Base-by-base conservation (phyloP, 2,329 filamentous ascomycete genomes). In the Ophiostoma pallidulum region DNA sequence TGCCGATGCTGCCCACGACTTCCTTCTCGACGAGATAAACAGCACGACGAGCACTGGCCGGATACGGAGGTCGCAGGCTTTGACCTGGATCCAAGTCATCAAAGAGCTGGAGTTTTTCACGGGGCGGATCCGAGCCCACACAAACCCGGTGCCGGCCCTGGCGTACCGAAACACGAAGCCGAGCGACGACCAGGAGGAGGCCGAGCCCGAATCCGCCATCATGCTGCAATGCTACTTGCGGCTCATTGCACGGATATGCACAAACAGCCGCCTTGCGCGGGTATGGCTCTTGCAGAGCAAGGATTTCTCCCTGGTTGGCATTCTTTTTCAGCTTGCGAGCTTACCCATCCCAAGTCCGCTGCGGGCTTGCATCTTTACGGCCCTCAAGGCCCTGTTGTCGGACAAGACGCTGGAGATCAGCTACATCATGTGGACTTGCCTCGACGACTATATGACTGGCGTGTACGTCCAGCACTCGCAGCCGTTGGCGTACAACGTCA, bases 221-320 rank as follows among this genome's bases (percentile, higher is more conserved):
- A 96, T 98, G 87, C 73, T 98, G 24, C 89, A 96, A 60, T 91
- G 88, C 57, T 97, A 97, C 62, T 73, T 98, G 45, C 81, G 91
- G 26, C 74, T 98, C 5, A 85, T 95, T 57, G 80, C 87, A 4
- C 88, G 94, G 62, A 71, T 98, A 9, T 82, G 84, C 52, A 73
- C 76, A 19, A 80, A 91, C 60, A 95, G 87, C 59, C 71, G 76
- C 50, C 69, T 72, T 18, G 84, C 88, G 2, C 77, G 91, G 42
- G 67, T 76, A 29, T 95, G 84, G 71, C 73, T 97, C 50, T 68
- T 94, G 19, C 64, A 81, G 19, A 75, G 64, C 41, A 53, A 54
- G 12, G 58, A 72, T 6, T 82, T 86, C 56, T 81, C 80, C 54
- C 69, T 96, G 35, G 75, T 85, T 8, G 79, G 83, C 35, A 78